Evolutionary conservation across 176 grass and related monocot genomes (phyloP).

Genomic region (Saccharum spontaneum): DNA sequence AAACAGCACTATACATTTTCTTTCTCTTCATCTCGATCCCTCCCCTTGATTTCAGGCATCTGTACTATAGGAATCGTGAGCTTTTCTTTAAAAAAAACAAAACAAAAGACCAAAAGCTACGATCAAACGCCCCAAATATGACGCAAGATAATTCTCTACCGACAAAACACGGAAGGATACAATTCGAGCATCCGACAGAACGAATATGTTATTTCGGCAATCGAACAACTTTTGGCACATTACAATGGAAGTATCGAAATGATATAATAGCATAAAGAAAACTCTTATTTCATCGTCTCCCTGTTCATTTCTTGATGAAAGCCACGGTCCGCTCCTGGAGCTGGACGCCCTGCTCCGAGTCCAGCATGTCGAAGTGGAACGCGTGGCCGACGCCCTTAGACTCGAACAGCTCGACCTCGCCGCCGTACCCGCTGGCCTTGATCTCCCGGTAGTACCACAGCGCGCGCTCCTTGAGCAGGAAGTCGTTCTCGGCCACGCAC

Average conservation of each 20-base stretch:
- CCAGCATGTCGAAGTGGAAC: constrained; percentile 49
- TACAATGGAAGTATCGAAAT: background rate
- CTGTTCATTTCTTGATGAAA: constrained; percentile 45
- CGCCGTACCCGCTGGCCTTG: constrained; percentile 45
- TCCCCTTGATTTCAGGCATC: no score
- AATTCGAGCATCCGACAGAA: background rate
- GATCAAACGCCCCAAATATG: no score
- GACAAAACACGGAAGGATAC: no score
- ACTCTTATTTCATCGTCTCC: background rate
- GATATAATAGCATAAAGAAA: background rate
- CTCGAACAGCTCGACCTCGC: constrained; percentile 53
- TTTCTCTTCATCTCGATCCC: no score
- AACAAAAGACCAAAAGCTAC: no score
- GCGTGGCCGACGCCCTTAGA: constrained; percentile 56
- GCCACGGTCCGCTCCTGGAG: constrained; percentile 43
- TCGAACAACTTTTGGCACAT: background rate
- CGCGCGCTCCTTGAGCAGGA: constrained; percentile 57
- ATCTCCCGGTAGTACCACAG: constrained; percentile 58
- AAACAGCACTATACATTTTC: no score
- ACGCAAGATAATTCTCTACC: no score
- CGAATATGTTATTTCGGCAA: background rate
- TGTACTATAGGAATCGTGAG: no score
- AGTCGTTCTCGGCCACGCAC: constrained; percentile 52
- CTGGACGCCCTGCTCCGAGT: constrained; percentile 27
- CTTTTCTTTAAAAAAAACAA: no score